phyloP scores from a whole-genome alignment of 257 asterid species.

The Cruciata laevipes region DNA sequence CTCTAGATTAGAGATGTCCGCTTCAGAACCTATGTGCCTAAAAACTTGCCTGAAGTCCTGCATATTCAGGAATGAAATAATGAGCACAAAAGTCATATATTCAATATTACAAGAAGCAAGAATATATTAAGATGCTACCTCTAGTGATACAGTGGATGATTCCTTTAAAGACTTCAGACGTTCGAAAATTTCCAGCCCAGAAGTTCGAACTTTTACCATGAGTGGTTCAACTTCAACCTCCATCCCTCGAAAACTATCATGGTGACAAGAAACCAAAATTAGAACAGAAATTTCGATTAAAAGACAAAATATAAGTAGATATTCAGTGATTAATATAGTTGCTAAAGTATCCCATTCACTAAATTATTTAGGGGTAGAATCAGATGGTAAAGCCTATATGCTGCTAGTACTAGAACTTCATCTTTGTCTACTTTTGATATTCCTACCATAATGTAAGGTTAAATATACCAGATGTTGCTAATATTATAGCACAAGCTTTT shows the following conservation, averaged over 20 bases:
- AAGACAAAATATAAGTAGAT: neutral
- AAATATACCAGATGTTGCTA: neutral
- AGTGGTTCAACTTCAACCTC: conserved; percentile 49
- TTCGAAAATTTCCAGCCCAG: conserved; percentile 58
- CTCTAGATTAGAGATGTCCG: conserved; percentile 25
- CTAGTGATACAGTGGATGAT: conserved; percentile 44
- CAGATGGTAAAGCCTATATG: too few relatives aligned
- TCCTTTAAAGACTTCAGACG: conserved; percentile 52
- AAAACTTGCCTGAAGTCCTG: conserved; percentile 24
- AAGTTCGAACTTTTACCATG: conserved; percentile 33
- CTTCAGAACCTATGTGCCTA: conserved; percentile 22
- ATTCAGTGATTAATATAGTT: neutral
- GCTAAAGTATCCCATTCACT: neutral
- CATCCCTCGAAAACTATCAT: neutral
- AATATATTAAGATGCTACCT: conserved; percentile 43
- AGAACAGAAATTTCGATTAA: neutral
- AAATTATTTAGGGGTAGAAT: neutral
- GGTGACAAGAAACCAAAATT: neutral
- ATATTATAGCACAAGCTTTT: neutral
- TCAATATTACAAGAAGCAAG: neutral
- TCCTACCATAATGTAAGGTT: neutral
- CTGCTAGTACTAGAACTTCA: too few relatives aligned
- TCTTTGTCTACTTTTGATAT: neutral
- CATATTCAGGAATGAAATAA: conserved; percentile 6
- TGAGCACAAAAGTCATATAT: neutral